A percentile compares a stretch with the other conserved stretches of the same genome.
These are phyloP conservation scores for Hyphodiscus sp. DNA, from an alignment of 2,329 filamentous ascomycete species.

Conservation along the genomic window DNA sequence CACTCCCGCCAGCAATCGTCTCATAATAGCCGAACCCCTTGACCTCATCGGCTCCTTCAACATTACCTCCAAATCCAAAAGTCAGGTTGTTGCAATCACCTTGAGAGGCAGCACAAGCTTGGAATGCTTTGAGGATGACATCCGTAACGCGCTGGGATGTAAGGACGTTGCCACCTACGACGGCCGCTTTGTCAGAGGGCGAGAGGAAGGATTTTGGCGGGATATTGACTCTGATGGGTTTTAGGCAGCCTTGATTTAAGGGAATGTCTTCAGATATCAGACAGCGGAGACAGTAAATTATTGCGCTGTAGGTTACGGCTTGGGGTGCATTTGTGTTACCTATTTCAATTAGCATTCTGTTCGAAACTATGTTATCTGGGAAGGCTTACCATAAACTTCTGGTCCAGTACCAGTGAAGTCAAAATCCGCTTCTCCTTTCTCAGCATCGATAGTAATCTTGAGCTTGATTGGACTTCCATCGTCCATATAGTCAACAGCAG, in stretches of 20 bases:
- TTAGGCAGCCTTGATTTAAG: conserved; percentile 78
- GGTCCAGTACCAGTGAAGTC: conserved; percentile 73
- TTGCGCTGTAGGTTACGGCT: conserved; percentile 75
- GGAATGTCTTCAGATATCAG: conserved; percentile 78
- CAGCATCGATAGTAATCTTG: conserved; percentile 66
- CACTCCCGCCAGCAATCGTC: conserved; percentile 72
- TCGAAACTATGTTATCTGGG: background rate
- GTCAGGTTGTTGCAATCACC: conserved; percentile 82
- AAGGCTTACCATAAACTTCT: conserved; percentile 60
- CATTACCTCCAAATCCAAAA: conserved; percentile 71
- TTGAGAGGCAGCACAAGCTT: conserved; percentile 70
- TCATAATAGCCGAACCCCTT: conserved; percentile 84
- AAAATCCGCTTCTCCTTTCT: conserved; percentile 70
- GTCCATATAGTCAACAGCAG: conserved; percentile 78
- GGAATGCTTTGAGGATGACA: conserved; percentile 74
- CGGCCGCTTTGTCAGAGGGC: conserved; percentile 69
- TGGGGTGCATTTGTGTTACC: conserved; percentile 74
- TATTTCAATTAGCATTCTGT: conserved; percentile 21
- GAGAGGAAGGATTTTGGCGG: conserved; percentile 67
- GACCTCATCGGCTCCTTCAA: conserved; percentile 49
- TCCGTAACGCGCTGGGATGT: conserved; percentile 78
- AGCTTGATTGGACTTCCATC: conserved; percentile 74
- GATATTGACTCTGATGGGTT: conserved; percentile 67
- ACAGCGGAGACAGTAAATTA: conserved; percentile 79
- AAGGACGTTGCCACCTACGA: conserved; percentile 77